Base-by-base conservation (phyloP, 2,329 filamentous ascomycete genomes). In the Colletotrichum tabaci region DNA sequence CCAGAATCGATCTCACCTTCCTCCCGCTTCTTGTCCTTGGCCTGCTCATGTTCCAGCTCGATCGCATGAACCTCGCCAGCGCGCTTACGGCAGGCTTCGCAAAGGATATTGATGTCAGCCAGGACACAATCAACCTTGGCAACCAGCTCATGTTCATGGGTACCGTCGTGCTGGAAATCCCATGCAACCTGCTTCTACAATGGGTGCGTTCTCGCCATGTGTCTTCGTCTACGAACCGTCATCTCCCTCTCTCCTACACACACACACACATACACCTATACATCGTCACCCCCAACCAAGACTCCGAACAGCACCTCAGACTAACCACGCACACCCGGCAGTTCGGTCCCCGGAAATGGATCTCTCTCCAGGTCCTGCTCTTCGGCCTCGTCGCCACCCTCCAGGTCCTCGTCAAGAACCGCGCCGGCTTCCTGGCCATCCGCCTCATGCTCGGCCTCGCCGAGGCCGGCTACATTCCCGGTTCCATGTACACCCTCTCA, bases 111-210 rank as follows among this genome's bases (percentile, higher is more conserved):
- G 70, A 74, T 0, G 79, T 87, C 8, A 77, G 79, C 44, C 84
- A 87, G 71, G 81, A 82, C 26, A 86, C 83, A 0, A 83, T 88
- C 70, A 89, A 88, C 63, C 75, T 88, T 0, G 86, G 87, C 0
- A 88, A 88, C 67, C 86, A 88, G 73, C 76, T 88, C 10, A 86
- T 88, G 85, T 88, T 86, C 71, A 78, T 86, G 42, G 85, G 84
- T 0, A 86, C 86, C 10, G 84, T 88, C 2, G 74, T 86, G 2
- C 75, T 87, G 1, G 86, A 88, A 67, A 88, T 88, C 2, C 87
- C 86, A 0, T 86, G 83, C n/a, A 88, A 88, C 73, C 80, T 88
- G 73, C 76, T 83, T 2, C 76, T 86, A 2, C 79, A 82, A 55
- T 74, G 71, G 63, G 79, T 80, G 53, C 35, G 72, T 30, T 21